Base-by-base conservation (phyloP, 495 filamentous ascomycete genomes). In the Tuber brumale region DNA sequence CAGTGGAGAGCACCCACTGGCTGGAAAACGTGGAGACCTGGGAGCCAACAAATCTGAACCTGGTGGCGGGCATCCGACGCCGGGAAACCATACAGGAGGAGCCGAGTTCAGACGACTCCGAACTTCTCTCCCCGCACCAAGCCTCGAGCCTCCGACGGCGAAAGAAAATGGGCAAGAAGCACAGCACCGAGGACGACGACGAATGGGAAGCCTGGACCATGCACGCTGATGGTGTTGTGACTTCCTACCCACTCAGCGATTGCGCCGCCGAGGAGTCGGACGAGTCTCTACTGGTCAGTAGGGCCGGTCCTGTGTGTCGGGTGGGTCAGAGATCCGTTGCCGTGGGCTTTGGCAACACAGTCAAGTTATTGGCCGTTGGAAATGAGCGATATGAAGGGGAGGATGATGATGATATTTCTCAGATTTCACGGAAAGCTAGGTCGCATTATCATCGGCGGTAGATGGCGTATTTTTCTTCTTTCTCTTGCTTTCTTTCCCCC, bases 191-290 rank as follows among this genome's bases (percentile, higher is more conserved):
- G 23, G 81, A 83, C 0, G 82, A 86, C 44, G 85, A 86, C 69
- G 85, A 84, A 27, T 93, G 90, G 90, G 90, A 93, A 81, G 88
- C 88, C 2, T 93, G 90, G 89, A 88, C 86, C 16, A 85, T 92
- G 71, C 87, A 88, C 35, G 76, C 83, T 2, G 79, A 85, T 37
- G 88, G 88, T 35, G 85, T 83, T 70, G 82, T 87, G 31, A 80
- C 84, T 16, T 77, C 83, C 1, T 77, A 79, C 66, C 82, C 85
- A 8, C 80, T 87, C 19, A 71, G 78, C 27, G 82, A 83, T 19
- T 81, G 83, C n/a, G 79, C 84, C 5, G 79, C 81, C 3, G 78
- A 77, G 6, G 70, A 70, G 18, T 41, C 72, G 9, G 77, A 84
- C 14, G 84, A 89, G 66, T 81, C 82, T 44, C 85, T 93, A 7